phyloP scores from a whole-genome alignment of 768 basidiomycete species.

The Cyclocybe cylindracea region DNA sequence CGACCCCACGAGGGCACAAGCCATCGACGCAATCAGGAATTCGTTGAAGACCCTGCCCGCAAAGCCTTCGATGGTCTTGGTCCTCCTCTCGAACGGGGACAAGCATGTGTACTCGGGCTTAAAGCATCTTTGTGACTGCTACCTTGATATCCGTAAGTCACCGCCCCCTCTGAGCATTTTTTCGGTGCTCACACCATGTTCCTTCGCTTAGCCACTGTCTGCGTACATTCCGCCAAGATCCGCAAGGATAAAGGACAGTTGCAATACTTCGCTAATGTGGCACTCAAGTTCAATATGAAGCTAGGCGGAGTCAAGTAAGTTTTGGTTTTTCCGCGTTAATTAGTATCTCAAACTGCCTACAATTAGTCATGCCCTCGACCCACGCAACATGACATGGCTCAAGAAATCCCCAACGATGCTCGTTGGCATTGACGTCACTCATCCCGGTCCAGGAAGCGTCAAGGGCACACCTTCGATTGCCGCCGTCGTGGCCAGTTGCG shows the following conservation, averaged over 20 bases:
- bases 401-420: slow-evolving; percentile 68
- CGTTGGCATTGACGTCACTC: slow-evolving; percentile 81
- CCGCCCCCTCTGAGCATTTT: neutral
- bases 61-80: slow-evolving; percentile 60
- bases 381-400: slow-evolving; percentile 61
- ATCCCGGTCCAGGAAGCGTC: slow-evolving; percentile 75
- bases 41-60: slow-evolving; percentile 39
- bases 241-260: slow-evolving; percentile 65
- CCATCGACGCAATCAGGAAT: slow-evolving; percentile 46
- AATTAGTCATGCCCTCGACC: slow-evolving; percentile 47
- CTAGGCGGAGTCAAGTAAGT: slow-evolving; percentile 76
- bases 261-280: slow-evolving; percentile 80
- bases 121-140: slow-evolving; percentile 70
- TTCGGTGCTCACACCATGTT: neutral
- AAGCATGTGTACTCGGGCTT: slow-evolving; percentile 77
- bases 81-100: slow-evolving; percentile 69
- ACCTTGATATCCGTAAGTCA: slow-evolving; percentile 54
- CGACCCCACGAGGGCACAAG: slow-evolving; percentile 55
- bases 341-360: slow-evolving; percentile 4
- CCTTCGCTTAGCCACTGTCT: slow-evolving; percentile 55
- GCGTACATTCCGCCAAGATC: slow-evolving; percentile 73
- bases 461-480: slow-evolving; percentile 81
- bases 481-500: slow-evolving; percentile 80
- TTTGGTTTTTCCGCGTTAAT: neutral
- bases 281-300: slow-evolving; percentile 83